Conservation (phyloP, 768 basidiomycete genomes). For the Kondoa subrosea region DNA sequence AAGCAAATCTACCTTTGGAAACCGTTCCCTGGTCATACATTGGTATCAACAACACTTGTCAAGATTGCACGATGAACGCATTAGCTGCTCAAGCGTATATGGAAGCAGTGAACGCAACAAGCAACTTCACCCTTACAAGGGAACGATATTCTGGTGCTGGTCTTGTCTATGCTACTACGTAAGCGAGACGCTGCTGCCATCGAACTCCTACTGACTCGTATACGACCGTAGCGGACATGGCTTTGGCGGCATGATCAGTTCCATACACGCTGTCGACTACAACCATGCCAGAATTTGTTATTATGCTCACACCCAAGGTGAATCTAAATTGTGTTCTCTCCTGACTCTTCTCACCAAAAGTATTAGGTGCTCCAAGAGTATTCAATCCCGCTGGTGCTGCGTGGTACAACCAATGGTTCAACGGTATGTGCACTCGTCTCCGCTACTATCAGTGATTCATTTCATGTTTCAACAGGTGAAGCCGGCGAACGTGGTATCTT, state of each 20-base stretch:
- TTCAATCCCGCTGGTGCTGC: conserved; percentile 18
- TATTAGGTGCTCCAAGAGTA: conserved; percentile 1
- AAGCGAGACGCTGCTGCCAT: too few relatives aligned
- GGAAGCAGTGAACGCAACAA: conserved; percentile 15
- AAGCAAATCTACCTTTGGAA: conserved; percentile 9
- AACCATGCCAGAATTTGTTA: conserved; percentile 5
- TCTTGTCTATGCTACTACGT: not conserved
- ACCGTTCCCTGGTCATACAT: conserved; percentile 7
- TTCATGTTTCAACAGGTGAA: conserved; percentile 18
- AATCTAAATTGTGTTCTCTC: too few relatives aligned
- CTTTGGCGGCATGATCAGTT: conserved; percentile 17
- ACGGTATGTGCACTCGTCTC: too few relatives aligned
- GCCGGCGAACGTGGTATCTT: conserved; percentile 20
- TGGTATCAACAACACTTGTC: conserved; percentile 10
- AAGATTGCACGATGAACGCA: conserved; percentile 13
- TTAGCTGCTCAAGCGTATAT: conserved; percentile 14
- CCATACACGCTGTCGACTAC: conserved; percentile 18
- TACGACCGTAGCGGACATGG: conserved; percentile 14
- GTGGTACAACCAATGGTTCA: too few relatives aligned
- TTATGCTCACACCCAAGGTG: conserved; percentile 15
- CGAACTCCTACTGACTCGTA: conserved; percentile 15
- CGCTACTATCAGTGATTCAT: conserved; percentile 16
- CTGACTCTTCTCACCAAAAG: too few relatives aligned
- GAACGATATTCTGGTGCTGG: conserved; percentile 5
- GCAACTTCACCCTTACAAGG: conserved; percentile 9